Percentiles rank a stretch among this genome's conserved stretches.
phyloP scores from a whole-genome alignment of 192 early-diverging fungal species.

The Coemansia sp. region DNA sequence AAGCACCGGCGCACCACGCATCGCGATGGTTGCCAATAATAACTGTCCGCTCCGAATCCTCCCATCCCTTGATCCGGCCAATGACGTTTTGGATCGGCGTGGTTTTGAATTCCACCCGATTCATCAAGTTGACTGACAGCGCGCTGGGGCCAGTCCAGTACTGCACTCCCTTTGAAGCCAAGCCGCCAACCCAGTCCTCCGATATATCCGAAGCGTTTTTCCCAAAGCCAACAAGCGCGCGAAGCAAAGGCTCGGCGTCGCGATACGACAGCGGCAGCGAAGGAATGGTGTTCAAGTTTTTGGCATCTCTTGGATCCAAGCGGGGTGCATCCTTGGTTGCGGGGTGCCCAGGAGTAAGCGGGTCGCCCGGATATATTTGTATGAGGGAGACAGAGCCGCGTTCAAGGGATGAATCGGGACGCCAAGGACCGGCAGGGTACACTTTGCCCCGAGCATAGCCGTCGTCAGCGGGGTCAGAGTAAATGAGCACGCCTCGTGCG shows the following conservation, averaged over 20 bases:
- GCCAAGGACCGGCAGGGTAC: conserved; percentile 61
- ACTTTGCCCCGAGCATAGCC: conserved; percentile 48
- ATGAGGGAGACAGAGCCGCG: conserved; percentile 54
- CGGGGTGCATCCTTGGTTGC: conserved; percentile 52
- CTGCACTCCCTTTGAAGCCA: conserved; percentile 33
- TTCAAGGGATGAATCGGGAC: conserved; percentile 54
- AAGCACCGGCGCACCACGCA: conserved; percentile 62
- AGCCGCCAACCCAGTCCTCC: conserved; percentile 52
- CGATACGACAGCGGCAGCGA: conserved; percentile 61
- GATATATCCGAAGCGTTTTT: conserved; percentile 20
- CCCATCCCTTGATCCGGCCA: conserved; percentile 52
- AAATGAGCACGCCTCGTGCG: conserved; percentile 56
- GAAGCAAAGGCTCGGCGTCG: conserved; percentile 56
- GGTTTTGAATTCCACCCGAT: conserved; percentile 46
- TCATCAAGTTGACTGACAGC: conserved; percentile 50
- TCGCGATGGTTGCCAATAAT: conserved; percentile 65
- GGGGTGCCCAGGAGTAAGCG: conserved; percentile 60
- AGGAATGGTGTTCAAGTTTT: conserved; percentile 54
- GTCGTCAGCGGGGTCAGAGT: conserved; percentile 63
- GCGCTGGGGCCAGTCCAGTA: conserved; percentile 57
- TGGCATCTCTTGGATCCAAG: conserved; percentile 50
- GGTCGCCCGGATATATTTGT: conserved; percentile 54
- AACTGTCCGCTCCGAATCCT: conserved; percentile 50
- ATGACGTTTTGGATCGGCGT: conserved; percentile 61
- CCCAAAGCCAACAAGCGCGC: conserved; percentile 51